Base-by-base conservation (phyloP, 1,284 basidiomycete species). In the Boletellus deceptivus region DNA sequence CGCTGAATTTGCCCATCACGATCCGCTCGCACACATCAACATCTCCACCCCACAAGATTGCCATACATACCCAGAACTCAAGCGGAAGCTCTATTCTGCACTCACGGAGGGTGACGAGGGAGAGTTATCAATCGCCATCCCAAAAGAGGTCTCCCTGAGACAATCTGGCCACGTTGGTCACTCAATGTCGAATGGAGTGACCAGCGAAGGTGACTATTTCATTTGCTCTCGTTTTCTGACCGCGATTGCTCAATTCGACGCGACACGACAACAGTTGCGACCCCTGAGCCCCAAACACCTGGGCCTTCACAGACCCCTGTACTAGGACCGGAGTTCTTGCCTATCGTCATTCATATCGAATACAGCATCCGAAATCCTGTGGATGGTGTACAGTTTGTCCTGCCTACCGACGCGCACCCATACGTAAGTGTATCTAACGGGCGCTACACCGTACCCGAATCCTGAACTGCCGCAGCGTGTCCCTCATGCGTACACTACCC, bases 101-200 rank as follows among this genome's bases (percentile, higher is more conserved):
- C 77, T 93, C 39, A 84, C 91, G 51, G 95, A 98, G 61, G 83
- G 86, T 40, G 92, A 94, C 55, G 91, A 97, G 65, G 96, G 97
- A 54, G 97, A 98, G 70, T 71, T 99, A 36, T 92, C 92, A 14
- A 93, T 99, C 60, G 81, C 87, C 17, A 84, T 99, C 48, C 93
- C 95, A 2, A 78, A 78, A 55, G 89, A 92, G 55, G 88, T 93
- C 17, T 78, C 83, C 51, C 71, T 93, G 49, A 83, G 77, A 64
- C 80, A 80, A 49, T 78, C 82, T 10, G 77, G 78, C 6, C 74
- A 75, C 55, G 62, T 73, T 38, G 65, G 76, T 29, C 73, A 75
- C 57, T 63, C 75, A 27, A 63, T 70, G 43, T 58, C 61, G 18
- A 70, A 64, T 56, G 73, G 67, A 16, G 59, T 75, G 25, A 61